These are phyloP conservation scores for Musa itinerans DNA, from an alignment of 176 grass and related monocot species.

Conservation along the genomic window DNA sequence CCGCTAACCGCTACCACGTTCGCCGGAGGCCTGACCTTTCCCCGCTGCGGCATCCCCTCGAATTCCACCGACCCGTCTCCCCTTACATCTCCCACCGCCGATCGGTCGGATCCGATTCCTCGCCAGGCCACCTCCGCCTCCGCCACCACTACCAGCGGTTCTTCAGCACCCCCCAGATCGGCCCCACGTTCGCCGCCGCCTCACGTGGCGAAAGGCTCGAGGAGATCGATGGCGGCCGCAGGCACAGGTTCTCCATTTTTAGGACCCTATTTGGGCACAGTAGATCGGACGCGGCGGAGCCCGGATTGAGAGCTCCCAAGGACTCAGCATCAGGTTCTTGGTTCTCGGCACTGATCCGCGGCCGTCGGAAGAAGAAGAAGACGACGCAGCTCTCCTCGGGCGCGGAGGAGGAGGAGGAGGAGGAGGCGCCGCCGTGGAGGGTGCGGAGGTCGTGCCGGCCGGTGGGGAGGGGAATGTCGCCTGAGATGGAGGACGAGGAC, in stretches of 20 bases:
- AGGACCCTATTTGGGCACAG: constrained; percentile 50
- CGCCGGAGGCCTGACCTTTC: background rate
- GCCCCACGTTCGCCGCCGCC: constrained; percentile 34
- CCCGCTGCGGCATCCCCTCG: background rate
- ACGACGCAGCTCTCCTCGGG: background rate
- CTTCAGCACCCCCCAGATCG: constrained; percentile 55
- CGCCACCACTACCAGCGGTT: background rate
- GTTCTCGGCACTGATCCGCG: constrained; percentile 50
- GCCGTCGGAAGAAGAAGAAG: constrained; percentile 35
- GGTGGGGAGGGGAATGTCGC: constrained; percentile 58
- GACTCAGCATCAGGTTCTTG: constrained; percentile 43
- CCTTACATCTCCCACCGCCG: constrained; percentile 7
- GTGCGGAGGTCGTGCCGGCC: constrained; percentile 36
- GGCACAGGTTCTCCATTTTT: constrained; percentile 52
- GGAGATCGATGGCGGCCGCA: constrained; percentile 18
- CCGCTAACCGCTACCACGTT: background rate
- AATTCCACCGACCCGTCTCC: background rate
- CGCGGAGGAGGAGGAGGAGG: background rate
- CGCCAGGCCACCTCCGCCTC: constrained; percentile 12
- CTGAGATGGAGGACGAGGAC: constrained; percentile 25
- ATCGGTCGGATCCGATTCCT: constrained; percentile 8
- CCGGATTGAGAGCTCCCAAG: background rate
- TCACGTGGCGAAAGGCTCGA: constrained; percentile 39
- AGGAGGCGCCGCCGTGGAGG: constrained; percentile 7
- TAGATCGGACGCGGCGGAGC: constrained; percentile 20